Percentiles rank a stretch among this genome's conserved stretches.
phyloP scores from a whole-genome alignment of 805 yeast species.

The Wickerhamomyces chaumierensis region DNA sequence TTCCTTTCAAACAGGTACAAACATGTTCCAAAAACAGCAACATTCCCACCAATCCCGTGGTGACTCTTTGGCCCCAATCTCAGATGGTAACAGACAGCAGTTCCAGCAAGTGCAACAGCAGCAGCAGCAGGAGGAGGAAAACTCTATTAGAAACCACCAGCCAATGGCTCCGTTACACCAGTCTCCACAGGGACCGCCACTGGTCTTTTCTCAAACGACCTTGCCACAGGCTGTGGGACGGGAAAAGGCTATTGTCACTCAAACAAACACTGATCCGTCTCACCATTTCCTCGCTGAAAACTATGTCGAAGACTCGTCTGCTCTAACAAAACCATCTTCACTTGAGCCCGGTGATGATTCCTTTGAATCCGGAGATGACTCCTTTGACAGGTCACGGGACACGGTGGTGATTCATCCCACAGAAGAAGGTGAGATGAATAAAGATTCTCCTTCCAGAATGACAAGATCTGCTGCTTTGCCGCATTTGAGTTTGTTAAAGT shows the following conservation, averaged over 20 bases:
- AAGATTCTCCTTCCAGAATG: constrained; percentile 14
- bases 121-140: no score
- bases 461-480: constrained; percentile 17
- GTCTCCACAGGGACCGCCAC: no score
- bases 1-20: background rate
- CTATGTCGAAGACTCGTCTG: constrained; percentile 4
- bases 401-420: constrained; percentile 12
- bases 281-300: constrained; percentile 19
- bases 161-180: no score
- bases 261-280: background rate
- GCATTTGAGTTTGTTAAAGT: constrained; percentile 14
- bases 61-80: background rate
- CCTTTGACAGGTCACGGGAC: constrained; percentile 8
- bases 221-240: no score
- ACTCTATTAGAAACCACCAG: no score
- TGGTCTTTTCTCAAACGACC: background rate
- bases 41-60: constrained; percentile 2
- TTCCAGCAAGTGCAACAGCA: constrained; percentile 1
- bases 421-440: background rate
- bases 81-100: background rate
- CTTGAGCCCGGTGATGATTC: no score
- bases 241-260: background rate
- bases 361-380: background rate
- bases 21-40: background rate
- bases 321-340: no score